phyloP scores from a whole-genome alignment of 148 eudicot species.

The Rhododendron henanense region DNA sequence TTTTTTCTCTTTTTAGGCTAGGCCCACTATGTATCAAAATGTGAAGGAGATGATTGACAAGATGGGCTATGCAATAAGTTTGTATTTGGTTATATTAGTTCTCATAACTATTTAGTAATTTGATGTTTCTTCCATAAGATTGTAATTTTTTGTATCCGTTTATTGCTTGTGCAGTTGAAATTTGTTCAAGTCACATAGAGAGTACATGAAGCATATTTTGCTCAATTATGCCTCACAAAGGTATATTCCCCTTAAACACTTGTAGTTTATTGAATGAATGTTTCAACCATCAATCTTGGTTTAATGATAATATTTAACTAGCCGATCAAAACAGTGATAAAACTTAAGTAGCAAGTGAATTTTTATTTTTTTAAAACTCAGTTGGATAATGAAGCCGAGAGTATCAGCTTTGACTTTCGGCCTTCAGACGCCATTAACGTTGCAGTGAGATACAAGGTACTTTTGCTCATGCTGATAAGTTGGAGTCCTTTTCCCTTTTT shows the following conservation, averaged over 20 bases:
- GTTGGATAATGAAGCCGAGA: conserved; percentile 65
- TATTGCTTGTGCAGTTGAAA: conserved; percentile 56
- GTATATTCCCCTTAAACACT: conserved; percentile 21
- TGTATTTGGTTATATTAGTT: background rate
- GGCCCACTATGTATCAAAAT: conserved; percentile 90
- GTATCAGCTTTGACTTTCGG: conserved; percentile 78
- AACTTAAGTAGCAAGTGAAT: background rate
- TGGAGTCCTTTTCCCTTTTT: background rate
- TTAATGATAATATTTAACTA: background rate
- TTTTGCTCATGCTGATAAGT: background rate
- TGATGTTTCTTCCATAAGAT: background rate
- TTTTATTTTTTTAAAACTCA: conserved; percentile 20
- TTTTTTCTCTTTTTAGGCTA: conserved; percentile 48
- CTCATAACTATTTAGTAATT: background rate
- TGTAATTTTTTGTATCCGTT: background rate
- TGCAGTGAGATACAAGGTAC: conserved; percentile 46
- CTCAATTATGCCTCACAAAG: conserved; percentile 73
- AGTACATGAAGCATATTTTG: conserved; percentile 90
- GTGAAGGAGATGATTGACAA: conserved; percentile 90
- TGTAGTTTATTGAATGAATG: background rate
- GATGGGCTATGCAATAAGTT: conserved; percentile 83
- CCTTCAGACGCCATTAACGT: conserved; percentile 97
- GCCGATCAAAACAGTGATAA: background rate
- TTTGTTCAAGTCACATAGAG: conserved; percentile 91
- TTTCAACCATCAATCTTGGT: background rate